These are phyloP conservation scores for Moesziomyces parantarcticus DNA, from an alignment of 1,284 basidiomycete genomes.

Conservation along the genomic window DNA sequence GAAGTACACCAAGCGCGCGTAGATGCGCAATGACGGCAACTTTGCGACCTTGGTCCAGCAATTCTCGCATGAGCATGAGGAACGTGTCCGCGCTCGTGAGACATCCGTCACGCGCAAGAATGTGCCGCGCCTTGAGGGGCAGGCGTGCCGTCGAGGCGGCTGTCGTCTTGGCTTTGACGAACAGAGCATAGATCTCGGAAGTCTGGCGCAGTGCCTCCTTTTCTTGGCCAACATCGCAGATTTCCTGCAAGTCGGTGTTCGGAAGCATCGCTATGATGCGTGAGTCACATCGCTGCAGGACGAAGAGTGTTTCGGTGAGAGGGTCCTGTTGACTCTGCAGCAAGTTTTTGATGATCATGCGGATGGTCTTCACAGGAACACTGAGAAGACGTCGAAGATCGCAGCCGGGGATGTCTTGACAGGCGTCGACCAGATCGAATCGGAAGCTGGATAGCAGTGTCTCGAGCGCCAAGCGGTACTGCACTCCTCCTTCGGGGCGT, in stretches of 20 bases:
- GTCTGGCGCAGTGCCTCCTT: conserved; percentile 1
- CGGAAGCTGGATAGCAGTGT: conserved; percentile 31
- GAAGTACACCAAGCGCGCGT: conserved; percentile 26
- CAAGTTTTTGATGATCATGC: conserved; percentile 19
- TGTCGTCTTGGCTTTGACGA: conserved; percentile 38
- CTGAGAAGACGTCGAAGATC: conserved; percentile 7
- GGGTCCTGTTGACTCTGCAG: conserved; percentile 16
- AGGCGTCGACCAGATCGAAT: conserved; percentile 24
- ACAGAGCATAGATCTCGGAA: conserved; percentile 11
- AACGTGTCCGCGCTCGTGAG: conserved; percentile 29
- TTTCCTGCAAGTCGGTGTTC: conserved; percentile 18
- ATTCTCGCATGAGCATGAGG: conserved; percentile 7
- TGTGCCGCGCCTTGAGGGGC: conserved; percentile 7
- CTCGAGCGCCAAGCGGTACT: conserved; percentile 37
- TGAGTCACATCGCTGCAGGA: conserved; percentile 30
- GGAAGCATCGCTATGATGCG: conserved; percentile 34
- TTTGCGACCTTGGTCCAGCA: conserved; percentile 10
- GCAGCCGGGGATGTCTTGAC: background rate
- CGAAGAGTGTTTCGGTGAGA: conserved; percentile 9
- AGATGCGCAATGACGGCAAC: conserved; percentile 14
- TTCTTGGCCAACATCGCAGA: conserved; percentile 19
- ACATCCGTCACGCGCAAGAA: conserved; percentile 22
- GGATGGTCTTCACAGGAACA: conserved; percentile 23
- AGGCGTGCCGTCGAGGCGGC: background rate
- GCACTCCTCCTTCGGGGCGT: conserved; percentile 22